Percentiles rank a stretch among this genome's conserved stretches.
phyloP scores from a whole-genome alignment of 1,284 basidiomycete species.

The Mrakiaceae sp. region DNA sequence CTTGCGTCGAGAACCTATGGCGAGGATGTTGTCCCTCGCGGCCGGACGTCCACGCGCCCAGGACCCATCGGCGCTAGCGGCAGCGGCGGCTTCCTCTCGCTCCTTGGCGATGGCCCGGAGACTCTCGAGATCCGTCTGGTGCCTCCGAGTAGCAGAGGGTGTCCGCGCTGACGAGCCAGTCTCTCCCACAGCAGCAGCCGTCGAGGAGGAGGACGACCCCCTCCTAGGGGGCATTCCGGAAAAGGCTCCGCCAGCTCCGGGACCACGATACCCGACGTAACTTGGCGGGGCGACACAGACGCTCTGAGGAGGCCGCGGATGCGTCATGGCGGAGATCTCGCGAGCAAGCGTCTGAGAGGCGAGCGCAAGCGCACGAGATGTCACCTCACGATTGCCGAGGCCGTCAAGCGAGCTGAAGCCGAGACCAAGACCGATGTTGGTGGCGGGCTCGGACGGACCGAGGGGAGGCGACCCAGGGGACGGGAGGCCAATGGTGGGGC shows the following conservation, averaged over 20 bases:
- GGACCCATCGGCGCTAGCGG: background rate
- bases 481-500: background rate
- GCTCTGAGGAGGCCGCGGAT: background rate
- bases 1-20: background rate
- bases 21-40: background rate
- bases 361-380: slow-evolving; percentile 55
- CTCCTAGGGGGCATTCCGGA: background rate
- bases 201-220: background rate
- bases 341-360: slow-evolving; percentile 72
- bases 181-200: background rate
- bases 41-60: background rate
- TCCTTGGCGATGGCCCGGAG: slow-evolving; percentile 1
- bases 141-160: background rate
- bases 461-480: background rate
- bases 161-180: background rate
- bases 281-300: slow-evolving; percentile 11
- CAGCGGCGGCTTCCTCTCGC: slow-evolving; percentile 1
- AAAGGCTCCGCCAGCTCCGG: background rate
- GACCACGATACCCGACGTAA: background rate
- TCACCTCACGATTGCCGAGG: slow-evolving; percentile 27
- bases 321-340: slow-evolving; percentile 43
- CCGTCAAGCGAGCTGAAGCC: background rate
- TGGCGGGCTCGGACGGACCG: background rate
- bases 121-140: slow-evolving; percentile 3
- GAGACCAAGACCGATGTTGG: background rate